Base-by-base conservation (phyloP, 164 flowering plant genomes). In the Amborella trichopoda region DNA sequence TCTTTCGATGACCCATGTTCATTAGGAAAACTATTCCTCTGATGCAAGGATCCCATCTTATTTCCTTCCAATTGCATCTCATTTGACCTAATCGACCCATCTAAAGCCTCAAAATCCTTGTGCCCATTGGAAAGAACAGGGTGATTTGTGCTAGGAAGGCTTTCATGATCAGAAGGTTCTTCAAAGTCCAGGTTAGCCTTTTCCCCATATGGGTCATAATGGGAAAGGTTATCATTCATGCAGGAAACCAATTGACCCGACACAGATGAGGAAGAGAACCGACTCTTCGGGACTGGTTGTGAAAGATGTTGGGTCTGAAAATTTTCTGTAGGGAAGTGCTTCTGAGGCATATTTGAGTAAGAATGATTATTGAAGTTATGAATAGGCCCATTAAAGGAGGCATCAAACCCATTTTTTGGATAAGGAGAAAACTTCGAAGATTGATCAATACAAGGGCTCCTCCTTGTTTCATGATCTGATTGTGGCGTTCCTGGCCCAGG, bases 1-100 rank as follows among this genome's bases (percentile, higher is more conserved):
- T 91, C 96, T 59, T 80, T 77, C 26, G 56, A 49, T 37, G 68
- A 45, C 27, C 40, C 68, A 22, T 41, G 68, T 48, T 70, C 88
- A 49, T 64, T 75, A 26, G 6, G 54, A 47, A 30, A 44, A 51
- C 40, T 74, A 28, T 55, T 64, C 42, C 71, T 68, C 40, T 67
- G 68, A 44, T 68, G 75, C n/a, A 48, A 25, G 26, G 69, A 56
- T 33, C 67, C 44, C 47, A 52, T n/a, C 47, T n/a, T n/a, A n/a
- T n/a, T n/a, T n/a, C n/a, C n/a, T n/a, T n/a, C n/a, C n/a, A n/a
- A n/a, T n/a, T n/a, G n/a, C n/a, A n/a, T n/a, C n/a, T n/a, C n/a
- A n/a, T n/a, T n/a, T n/a, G n/a, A n/a, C n/a, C n/a, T n/a, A n/a
- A n/a, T n/a, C n/a, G n/a, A n/a, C n/a, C n/a, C n/a, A n/a, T 54